These are phyloP conservation scores for Sclerotiophoma versabilis DNA, from an alignment of 2,329 filamentous ascomycete genomes.

Conservation along the genomic window DNA sequence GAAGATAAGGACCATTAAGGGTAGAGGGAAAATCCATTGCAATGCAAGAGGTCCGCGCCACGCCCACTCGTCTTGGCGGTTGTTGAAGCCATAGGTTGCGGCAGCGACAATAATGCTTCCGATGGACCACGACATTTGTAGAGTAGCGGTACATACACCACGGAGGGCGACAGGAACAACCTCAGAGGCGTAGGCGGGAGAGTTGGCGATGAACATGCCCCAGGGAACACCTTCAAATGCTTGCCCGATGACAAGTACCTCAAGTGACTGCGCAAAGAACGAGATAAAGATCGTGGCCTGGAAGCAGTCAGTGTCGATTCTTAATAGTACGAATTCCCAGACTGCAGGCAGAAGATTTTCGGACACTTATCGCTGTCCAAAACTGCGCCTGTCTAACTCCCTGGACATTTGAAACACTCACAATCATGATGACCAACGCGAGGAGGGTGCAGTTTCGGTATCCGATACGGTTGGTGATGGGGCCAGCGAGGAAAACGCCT, in stretches of 20 bases:
- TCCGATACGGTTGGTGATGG: constrained; percentile 63
- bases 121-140: constrained; percentile 71
- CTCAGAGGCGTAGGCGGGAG: constrained; percentile 67
- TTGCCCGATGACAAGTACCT: constrained; percentile 60
- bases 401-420: too few species aligned
- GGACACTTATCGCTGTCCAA: too few species aligned
- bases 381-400: too few species aligned
- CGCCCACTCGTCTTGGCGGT: constrained; percentile 31
- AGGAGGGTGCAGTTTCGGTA: constrained; percentile 64
- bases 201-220: constrained; percentile 70
- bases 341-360: too few species aligned
- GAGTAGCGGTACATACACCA: constrained; percentile 65
- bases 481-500: constrained; percentile 66
- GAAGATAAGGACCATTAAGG: constrained; percentile 53
- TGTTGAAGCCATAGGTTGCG: constrained; percentile 62
- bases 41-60: constrained; percentile 35
- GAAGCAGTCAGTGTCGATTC: too few species aligned
- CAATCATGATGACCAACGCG: constrained; percentile 63
- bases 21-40: constrained; percentile 54
- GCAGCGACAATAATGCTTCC: constrained; percentile 66
- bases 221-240: constrained; percentile 67
- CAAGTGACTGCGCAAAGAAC: constrained; percentile 60
- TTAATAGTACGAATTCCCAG: too few species aligned
- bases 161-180: constrained; percentile 66
- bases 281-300: constrained; percentile 68